Conservation (phyloP, 139 green algal genomes). For the Haematococcus sp. region DNA sequence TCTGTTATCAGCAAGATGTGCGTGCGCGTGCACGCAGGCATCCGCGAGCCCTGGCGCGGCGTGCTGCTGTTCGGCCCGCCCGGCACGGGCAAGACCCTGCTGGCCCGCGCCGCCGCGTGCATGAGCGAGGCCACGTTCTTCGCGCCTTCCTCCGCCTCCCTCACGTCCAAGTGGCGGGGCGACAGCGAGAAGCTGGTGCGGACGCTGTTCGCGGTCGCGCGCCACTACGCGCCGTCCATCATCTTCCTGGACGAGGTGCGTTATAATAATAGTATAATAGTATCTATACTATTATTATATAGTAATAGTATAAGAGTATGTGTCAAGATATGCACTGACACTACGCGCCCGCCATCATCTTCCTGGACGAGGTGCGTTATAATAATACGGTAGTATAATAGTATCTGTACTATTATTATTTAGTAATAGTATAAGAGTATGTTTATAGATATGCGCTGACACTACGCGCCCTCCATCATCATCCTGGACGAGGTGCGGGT, state of each 20-base stretch:
- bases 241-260: constrained; percentile 89
- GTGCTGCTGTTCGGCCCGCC: constrained; percentile 66
- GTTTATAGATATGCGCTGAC: no score
- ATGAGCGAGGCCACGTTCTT: constrained; percentile 33
- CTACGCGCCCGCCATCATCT: constrained; percentile 75
- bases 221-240: constrained; percentile 62
- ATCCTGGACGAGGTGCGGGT: constrained; percentile 90
- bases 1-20: no score
- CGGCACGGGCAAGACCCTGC: constrained; percentile 78
- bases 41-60: constrained; percentile 22
- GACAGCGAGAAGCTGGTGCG: not conserved
- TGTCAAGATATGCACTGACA: no score
- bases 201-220: constrained; percentile 20
- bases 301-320: no score
- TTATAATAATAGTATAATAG: no score
- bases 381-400: no score
- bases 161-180: constrained; percentile 42
- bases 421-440: no score
- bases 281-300: no score
- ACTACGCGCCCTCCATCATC: constrained; percentile 70
- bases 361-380: constrained; percentile 85
- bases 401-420: no score
- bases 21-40: no score
- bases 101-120: constrained; percentile 65
- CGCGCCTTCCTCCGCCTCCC: not conserved